phyloP scores from a whole-genome alignment of 805 yeast species.

The Starmera caribaea region DNA sequence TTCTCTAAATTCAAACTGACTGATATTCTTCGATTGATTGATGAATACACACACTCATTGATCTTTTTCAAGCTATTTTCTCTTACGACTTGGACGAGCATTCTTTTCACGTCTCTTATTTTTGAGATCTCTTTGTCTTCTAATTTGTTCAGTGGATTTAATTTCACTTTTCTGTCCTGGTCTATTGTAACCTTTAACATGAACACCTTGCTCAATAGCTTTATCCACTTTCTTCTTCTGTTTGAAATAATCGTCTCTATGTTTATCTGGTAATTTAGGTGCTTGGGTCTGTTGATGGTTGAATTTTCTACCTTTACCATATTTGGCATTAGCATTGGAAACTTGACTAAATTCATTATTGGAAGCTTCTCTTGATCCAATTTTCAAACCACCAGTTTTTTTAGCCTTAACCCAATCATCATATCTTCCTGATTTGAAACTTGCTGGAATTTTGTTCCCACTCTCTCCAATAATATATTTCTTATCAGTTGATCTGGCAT shows the following conservation, averaged over 20 bases:
- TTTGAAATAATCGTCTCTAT: conserved; percentile 73
- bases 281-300: conserved; percentile 68
- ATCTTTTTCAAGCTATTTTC: conserved; percentile 10
- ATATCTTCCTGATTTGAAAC: conserved; percentile 81
- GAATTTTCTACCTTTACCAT: conserved; percentile 39
- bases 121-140: conserved; percentile 60
- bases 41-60: background rate
- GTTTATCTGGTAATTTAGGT: conserved; percentile 86
- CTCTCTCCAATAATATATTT: conserved; percentile 91
- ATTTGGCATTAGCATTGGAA: conserved; percentile 16
- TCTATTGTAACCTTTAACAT: conserved; percentile 49
- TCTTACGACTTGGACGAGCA: conserved; percentile 57
- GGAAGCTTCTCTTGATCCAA: conserved; percentile 47
- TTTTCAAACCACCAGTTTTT: conserved; percentile 40
- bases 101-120: conserved; percentile 78
- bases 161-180: conserved; percentile 41
- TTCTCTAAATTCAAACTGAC: too few relatives aligned
- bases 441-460: conserved; percentile 88
- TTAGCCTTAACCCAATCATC: conserved; percentile 85
- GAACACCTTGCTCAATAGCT: conserved; percentile 68
- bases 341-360: conserved; percentile 21
- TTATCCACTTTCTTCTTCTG: conserved; percentile 76
- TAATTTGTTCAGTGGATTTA: conserved; percentile 60
- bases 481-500: conserved; percentile 68
- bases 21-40: too few relatives aligned